These are phyloP conservation scores for Botrytis elliptica DNA, from an alignment of 2,329 filamentous ascomycete species.

Conservation along the genomic window DNA sequence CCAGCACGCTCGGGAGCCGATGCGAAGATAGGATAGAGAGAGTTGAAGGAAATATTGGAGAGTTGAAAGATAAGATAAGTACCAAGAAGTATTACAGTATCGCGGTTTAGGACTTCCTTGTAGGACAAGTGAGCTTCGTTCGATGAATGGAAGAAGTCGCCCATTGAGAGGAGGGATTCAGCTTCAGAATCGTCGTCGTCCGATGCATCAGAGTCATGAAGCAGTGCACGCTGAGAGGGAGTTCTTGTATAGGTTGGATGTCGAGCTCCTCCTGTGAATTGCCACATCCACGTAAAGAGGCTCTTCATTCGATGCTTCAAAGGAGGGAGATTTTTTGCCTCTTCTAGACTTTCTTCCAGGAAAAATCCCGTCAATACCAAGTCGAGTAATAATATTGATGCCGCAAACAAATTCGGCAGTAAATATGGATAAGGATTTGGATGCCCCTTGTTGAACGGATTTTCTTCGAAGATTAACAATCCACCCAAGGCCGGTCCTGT, in stretches of 20 bases:
- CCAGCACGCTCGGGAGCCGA: slow-evolving; percentile 73
- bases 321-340: slow-evolving; percentile 59
- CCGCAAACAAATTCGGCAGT: slow-evolving; percentile 77
- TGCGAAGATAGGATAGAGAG: slow-evolving; percentile 89
- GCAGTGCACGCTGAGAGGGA: slow-evolving; percentile 36
- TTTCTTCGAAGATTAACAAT: slow-evolving; percentile 62
- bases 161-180: slow-evolving; percentile 34
- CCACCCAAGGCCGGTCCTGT: slow-evolving; percentile 92
- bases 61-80: slow-evolving; percentile 94
- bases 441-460: slow-evolving; percentile 51
- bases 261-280: slow-evolving; percentile 57
- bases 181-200: slow-evolving; percentile 44
- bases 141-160: slow-evolving; percentile 42
- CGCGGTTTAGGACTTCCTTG: slow-evolving; percentile 69
- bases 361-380: slow-evolving; percentile 74
- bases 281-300: slow-evolving; percentile 68
- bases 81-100: slow-evolving; percentile 75
- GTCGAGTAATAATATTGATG: slow-evolving; percentile 68
- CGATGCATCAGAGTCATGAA: slow-evolving; percentile 43
- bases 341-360: slow-evolving; percentile 82
- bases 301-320: slow-evolving; percentile 56
- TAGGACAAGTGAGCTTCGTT: slow-evolving; percentile 50
- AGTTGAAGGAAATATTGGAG: slow-evolving; percentile 92
- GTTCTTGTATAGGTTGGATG: slow-evolving; percentile 58
- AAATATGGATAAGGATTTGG: slow-evolving; percentile 74